Conservation (phyloP, 1,284 basidiomycete genomes). For the Leccinum ambiguum region DNA sequence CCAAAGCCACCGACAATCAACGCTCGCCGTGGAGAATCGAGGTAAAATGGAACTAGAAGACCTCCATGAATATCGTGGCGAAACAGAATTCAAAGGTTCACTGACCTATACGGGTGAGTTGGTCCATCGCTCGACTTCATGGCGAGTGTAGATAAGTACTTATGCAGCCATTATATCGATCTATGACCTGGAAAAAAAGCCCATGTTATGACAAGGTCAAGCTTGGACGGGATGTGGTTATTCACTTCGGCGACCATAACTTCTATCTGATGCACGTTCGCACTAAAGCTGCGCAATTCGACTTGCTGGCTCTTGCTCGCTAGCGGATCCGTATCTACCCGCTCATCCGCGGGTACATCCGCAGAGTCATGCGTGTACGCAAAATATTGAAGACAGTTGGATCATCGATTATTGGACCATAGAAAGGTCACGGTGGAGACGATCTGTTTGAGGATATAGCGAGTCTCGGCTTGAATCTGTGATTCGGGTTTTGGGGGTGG, state of each 20-base stretch:
- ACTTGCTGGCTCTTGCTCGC: constrained; percentile 97
- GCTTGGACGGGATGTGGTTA: constrained; percentile 35
- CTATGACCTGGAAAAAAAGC: too few species aligned
- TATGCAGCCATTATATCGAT: too few species aligned
- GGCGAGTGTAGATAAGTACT: too few species aligned
- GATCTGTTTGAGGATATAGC: constrained; percentile 98
- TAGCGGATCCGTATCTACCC: constrained; percentile 94
- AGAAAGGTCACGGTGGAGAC: constrained; percentile 95
- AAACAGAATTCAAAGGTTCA: too few species aligned
- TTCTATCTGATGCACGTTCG: constrained; percentile 88
- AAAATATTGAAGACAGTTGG: constrained; percentile 89
- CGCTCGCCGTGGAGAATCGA: too few species aligned
- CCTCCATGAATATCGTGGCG: too few species aligned
- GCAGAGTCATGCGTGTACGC: constrained; percentile 90
- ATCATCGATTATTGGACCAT: constrained; percentile 83
- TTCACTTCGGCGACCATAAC: constrained; percentile 91
- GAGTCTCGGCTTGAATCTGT: constrained; percentile 96
- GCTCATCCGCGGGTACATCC: constrained; percentile 86
- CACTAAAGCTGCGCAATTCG: constrained; percentile 87
- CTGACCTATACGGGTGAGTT: too few species aligned
- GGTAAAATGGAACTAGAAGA: too few species aligned
- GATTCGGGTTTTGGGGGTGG: constrained; percentile 73
- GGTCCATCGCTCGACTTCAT: too few species aligned
- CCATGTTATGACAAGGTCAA: too few species aligned
- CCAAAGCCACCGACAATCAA: too few species aligned